These are phyloP conservation scores for Carnegiea gigantea DNA, from an alignment of 179 eudicot species.

Conservation along the genomic window DNA sequence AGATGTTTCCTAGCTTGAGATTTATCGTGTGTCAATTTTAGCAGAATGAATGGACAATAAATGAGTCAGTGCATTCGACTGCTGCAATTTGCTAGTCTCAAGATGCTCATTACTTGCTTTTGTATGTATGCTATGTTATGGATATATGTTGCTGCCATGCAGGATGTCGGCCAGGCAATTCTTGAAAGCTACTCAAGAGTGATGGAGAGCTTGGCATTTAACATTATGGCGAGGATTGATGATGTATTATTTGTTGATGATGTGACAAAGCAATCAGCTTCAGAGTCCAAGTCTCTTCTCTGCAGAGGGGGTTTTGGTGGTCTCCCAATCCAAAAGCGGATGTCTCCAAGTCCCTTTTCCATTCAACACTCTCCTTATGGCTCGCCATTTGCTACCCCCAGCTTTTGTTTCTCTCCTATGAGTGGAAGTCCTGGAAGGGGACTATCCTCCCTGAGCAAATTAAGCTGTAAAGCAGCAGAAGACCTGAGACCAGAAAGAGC, in stretches of 20 bases:
- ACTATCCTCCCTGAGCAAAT: conserved; percentile 40
- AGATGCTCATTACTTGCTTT: background rate
- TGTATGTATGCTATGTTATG: background rate
- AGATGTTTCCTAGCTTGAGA: background rate
- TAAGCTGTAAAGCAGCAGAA: conserved; percentile 32
- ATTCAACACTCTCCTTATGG: conserved; percentile 71
- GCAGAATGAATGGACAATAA: background rate
- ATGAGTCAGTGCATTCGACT: background rate
- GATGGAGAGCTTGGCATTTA: conserved; percentile 46
- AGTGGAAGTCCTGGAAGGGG: conserved; percentile 59
- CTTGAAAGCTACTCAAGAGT: conserved; percentile 56
- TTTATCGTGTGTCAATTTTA: background rate
- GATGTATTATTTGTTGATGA: conserved; percentile 59
- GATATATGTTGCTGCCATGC: background rate
- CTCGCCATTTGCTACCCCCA: conserved; percentile 89
- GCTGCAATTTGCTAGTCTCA: background rate
- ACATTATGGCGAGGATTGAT: conserved; percentile 49
- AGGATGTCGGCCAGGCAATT: conserved; percentile 53
- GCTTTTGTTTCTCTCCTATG: conserved; percentile 68
- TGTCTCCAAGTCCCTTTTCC: conserved; percentile 94
- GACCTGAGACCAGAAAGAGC: conserved; percentile 26
- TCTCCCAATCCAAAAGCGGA: conserved; percentile 68
- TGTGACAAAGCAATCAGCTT: conserved; percentile 58
- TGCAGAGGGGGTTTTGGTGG: conserved; percentile 67
- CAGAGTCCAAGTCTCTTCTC: conserved; percentile 54